Evolutionary conservation across 768 basidiomycete genomes (phyloP), one percentile per base, ranked within the genome.

Genomic region (Nidularia sp.): DNA sequence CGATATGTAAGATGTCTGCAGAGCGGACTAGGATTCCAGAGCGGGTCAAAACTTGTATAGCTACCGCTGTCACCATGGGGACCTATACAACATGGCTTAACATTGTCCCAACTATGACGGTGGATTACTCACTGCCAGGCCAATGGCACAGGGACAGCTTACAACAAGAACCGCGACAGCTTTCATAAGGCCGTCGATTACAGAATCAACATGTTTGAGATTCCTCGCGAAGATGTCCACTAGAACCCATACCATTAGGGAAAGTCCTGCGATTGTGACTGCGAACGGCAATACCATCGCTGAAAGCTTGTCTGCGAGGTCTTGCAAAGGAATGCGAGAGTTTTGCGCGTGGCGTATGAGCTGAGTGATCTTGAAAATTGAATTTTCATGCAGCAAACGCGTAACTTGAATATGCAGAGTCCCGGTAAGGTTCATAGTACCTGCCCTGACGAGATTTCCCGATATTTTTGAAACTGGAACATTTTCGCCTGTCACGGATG

Each of bases 1-100:
- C 71, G 18, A 61, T 62, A 54, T 80, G 71, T 56, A 80, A 74
- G 5, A 74, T 73, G 47, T 74, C 69, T 2, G 42, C 75, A 60
- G 41, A 73, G 61, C 53, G 72, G 64, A 50, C 73, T 67, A 47
- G 68, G 62, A 62, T 46, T 32, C 63, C 61, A 48, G 56, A 50
- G 36, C 60, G 56, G 29, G 52, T 47, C 22, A 47, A 51, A 35
- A 57, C 54, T 34, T 59, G 54, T 25, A 60, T 55, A 22, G 60
- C 54, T 46, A 57, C 52, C 45, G 61, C 51, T 39, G 53, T 52
- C 5, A 63, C 52, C n/a, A 57, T 66, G 22, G 69, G 66, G 6
- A 70, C 55, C 61, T 62, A 39, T 9, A 39, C 36, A 15, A 15
- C 36, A 39, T 39, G 9, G 15, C 9, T 39, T 39, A 9, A 39